A percentile compares a stretch with the other conserved stretches of the same genome.
These are phyloP conservation scores for Leccinum subgranulosum DNA, from an alignment of 768 basidiomycete species.

Conservation along the genomic window DNA sequence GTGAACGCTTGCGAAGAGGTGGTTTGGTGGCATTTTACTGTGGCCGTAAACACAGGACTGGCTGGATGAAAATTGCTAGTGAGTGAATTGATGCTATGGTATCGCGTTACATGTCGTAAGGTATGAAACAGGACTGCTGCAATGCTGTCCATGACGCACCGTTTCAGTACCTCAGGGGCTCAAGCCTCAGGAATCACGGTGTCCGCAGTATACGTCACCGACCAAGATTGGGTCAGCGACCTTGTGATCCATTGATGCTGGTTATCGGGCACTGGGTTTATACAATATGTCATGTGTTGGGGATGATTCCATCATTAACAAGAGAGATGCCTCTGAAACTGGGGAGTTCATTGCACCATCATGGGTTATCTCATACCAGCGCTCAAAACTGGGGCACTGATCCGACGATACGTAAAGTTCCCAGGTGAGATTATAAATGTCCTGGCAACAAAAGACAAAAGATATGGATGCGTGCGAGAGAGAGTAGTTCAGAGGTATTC, in stretches of 20 bases:
- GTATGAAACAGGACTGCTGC: background rate
- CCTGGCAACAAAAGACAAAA: background rate
- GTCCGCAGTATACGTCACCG: background rate
- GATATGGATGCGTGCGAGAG: background rate
- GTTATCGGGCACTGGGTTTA: background rate
- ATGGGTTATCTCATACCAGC: background rate
- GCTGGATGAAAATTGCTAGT: background rate
- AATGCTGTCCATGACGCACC: background rate
- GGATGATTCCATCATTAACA: background rate
- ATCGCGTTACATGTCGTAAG: conserved; percentile 6
- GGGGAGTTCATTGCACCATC: background rate
- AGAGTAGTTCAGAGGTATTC: background rate
- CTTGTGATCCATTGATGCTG: background rate
- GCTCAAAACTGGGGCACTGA: background rate
- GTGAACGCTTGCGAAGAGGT: background rate
- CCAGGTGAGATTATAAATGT: background rate
- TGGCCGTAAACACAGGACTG: background rate
- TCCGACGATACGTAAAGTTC: background rate
- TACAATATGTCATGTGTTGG: background rate
- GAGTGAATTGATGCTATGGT: background rate
- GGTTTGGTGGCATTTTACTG: background rate
- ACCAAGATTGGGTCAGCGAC: background rate
- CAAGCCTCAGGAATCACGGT: background rate
- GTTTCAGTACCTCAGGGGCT: background rate
- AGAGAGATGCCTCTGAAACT: background rate